phyloP scores from a whole-genome alignment of 2,329 filamentous ascomycete genomes.

The Colletotrichum abscissum region DNA sequence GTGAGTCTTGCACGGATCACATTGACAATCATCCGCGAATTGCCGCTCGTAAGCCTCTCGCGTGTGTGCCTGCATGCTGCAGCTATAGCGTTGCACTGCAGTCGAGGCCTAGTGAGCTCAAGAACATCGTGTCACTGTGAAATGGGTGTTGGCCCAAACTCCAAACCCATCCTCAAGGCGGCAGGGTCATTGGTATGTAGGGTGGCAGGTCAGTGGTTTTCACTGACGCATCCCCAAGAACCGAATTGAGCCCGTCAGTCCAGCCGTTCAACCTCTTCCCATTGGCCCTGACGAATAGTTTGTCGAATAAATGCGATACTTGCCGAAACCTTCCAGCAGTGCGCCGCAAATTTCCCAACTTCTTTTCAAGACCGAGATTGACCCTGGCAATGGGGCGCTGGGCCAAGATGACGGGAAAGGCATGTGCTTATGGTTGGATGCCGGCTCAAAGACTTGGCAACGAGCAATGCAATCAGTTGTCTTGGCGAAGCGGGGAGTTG shows the following conservation, averaged over 20 bases:
- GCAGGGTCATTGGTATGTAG: no score
- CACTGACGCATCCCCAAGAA: neutral
- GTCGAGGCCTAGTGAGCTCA: neutral
- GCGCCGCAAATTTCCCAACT: neutral
- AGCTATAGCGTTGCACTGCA: slow-evolving; percentile 5
- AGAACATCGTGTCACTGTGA: neutral
- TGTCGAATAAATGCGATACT: neutral
- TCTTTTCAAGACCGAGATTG: neutral
- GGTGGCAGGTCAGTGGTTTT: neutral
- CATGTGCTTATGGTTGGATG: slow-evolving; percentile 6
- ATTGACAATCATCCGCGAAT: neutral
- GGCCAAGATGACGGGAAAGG: slow-evolving; percentile 22
- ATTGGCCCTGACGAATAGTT: neutral
- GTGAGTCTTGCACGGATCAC: neutral
- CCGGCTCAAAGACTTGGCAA: slow-evolving; percentile 11
- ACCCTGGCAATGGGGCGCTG: neutral
- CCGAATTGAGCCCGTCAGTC: neutral
- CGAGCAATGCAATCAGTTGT: neutral
- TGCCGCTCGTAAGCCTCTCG: neutral
- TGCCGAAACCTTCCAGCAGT: neutral
- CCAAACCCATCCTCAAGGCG: no score
- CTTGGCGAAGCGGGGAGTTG: slow-evolving; percentile 25
- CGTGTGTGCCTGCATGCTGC: slow-evolving; percentile 16
- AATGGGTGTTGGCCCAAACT: neutral
- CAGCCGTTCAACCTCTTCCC: neutral